Base-by-base conservation (phyloP, 108 stramenopile species). In the Nitzschia palea region DNA sequence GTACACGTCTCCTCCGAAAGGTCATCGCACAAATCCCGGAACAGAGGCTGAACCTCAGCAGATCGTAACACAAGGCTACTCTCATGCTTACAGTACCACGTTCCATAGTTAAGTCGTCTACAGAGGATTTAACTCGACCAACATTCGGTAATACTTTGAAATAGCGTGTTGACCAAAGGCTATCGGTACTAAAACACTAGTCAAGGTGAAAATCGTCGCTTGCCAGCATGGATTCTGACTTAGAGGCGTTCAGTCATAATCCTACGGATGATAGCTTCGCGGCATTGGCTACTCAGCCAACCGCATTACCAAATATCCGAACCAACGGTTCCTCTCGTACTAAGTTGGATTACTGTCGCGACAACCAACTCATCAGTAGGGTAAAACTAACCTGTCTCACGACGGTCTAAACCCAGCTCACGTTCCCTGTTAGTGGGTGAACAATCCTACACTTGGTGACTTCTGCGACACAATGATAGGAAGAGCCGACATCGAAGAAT, bases 291-390 rank as follows among this genome's bases (percentile, higher is more conserved):
- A 61, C 82, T 87, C 87, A 88, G 80, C 86, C 86, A 92, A 88
- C 87, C 78, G 82, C 84, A 83, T 89, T 87, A 93, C 92, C 95
- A 93, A 95, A 78, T 93, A 90, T 93, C 91, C 82, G 90, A 93
- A 91, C 90, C 95, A 95, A 93, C 90, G 92, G 90, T 96, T 96
- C 95, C 92, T 96, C 95, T 96, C 90, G 95, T 93, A 96, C 95
- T 93, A 96, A 96, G 90, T 91, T 96, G 89, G 88, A 96, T 93
- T 96, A 93, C 91, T 93, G 87, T 91, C 75, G 81, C 87, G 86
- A 86, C 91, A 91, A 88, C 89, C 53, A 74, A 40, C 53, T 84
- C 83, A 87, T 88, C 88, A 91, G 88, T 85, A 94, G 90, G 90
- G 89, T 90, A 95, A 89, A 90, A 91, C 91, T 91, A 91, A 93